These are phyloP conservation scores for Rhodotorula kratochvilovae DNA, from an alignment of 768 basidiomycete species.

Conservation along the genomic window DNA sequence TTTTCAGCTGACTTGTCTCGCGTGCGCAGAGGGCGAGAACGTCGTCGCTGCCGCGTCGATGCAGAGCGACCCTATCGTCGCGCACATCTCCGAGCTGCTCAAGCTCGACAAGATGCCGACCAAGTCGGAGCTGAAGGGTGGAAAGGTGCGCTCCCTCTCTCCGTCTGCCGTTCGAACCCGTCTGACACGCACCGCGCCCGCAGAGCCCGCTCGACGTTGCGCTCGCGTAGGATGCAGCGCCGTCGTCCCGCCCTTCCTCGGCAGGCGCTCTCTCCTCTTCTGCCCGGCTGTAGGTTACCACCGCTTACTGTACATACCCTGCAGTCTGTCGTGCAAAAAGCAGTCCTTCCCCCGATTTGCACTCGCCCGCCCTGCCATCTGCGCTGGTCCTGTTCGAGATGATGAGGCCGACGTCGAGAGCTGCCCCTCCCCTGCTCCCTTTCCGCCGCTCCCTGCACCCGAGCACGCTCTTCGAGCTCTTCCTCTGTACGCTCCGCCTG, in stretches of 20 bases:
- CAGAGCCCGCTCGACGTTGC: conserved; percentile 32
- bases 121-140: conserved; percentile 64
- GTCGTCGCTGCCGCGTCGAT: conserved; percentile 41
- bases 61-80: conserved; percentile 50
- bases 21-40: conserved; percentile 21
- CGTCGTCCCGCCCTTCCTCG: not conserved
- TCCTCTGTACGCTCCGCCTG: too few species aligned
- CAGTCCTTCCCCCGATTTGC: too few species aligned
- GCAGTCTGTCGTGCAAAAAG: too few species aligned
- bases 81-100: conserved; percentile 71
- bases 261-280: not conserved
- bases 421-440: too few species aligned
- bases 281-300: too few species aligned
- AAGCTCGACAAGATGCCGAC: conserved; percentile 75
- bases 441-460: too few species aligned
- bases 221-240: conserved; percentile 20
- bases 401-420: too few species aligned
- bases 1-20: not conserved
- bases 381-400: too few species aligned
- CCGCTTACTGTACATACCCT: not conserved
- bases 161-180: conserved; percentile 38
- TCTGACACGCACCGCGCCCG: too few species aligned
- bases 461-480: too few species aligned
- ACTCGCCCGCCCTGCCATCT: too few species aligned
- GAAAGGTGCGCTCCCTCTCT: conserved; percentile 51